Conservation (phyloP, 768 basidiomycete genomes). For the Steccherinum ochraceum region DNA sequence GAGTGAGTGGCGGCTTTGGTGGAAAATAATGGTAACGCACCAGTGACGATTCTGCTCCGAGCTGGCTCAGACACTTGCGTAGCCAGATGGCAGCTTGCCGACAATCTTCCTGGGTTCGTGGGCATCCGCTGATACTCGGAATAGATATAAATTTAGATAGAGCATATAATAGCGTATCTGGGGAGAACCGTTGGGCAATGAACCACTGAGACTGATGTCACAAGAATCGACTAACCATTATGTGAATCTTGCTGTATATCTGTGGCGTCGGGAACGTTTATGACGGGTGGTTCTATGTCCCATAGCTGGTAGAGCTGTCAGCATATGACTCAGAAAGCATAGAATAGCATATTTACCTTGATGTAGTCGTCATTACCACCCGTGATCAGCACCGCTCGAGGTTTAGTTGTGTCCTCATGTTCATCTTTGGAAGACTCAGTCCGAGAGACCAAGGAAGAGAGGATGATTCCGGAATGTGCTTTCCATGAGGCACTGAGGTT, state of each 20-base stretch:
- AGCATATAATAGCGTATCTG: conserved; percentile 73
- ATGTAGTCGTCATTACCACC: conserved; percentile 84
- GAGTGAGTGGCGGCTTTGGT: not conserved
- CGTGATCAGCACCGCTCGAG: conserved; percentile 48
- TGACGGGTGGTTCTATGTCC: conserved; percentile 26
- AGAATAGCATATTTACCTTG: conserved; percentile 44
- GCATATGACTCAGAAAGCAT: conserved; percentile 1
- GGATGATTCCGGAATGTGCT: conserved; percentile 75
- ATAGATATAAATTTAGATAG: conserved; percentile 83
- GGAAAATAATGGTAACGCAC: conserved; percentile 32
- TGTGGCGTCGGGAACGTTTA: not conserved
- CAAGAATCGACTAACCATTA: conserved; percentile 10
- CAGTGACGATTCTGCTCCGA: conserved; percentile 78
- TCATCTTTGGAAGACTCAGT: not conserved
- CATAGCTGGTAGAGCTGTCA: conserved; percentile 28
- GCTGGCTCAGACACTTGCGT: conserved; percentile 78
- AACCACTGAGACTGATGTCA: not conserved
- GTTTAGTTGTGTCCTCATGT: no score
- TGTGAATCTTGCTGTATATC: conserved; percentile 5
- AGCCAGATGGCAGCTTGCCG: conserved; percentile 92
- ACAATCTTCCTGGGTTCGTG: conserved; percentile 74
- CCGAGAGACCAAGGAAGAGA: conserved; percentile 58
- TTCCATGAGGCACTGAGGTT: conserved; percentile 80
- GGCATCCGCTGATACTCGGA: conserved; percentile 73
- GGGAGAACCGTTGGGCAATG: not conserved